Evolutionary conservation across 1,284 basidiomycete species (phyloP).

Genomic region (Earliella scabrosa): DNA sequence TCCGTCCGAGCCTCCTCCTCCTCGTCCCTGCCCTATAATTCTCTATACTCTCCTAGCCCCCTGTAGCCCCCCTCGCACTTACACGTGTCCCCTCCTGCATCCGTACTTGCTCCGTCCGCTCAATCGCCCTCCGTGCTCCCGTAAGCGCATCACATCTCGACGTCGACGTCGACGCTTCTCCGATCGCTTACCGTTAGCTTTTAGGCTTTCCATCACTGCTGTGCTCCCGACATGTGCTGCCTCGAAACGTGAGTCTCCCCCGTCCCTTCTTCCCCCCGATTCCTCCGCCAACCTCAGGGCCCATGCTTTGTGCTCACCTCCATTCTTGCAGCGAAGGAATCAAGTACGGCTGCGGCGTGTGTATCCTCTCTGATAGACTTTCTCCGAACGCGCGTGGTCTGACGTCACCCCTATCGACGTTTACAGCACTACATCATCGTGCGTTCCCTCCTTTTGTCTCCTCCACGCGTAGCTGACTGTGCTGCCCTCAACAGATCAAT

Average conservation of each 20-base stretch:
- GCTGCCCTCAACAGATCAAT: constrained; percentile 48
- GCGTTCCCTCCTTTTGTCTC: constrained; percentile 28
- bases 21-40: constrained; percentile 24
- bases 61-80: background rate
- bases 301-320: constrained; percentile 14
- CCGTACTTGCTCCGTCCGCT: constrained; percentile 7
- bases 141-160: constrained; percentile 21
- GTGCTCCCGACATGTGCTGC: constrained; percentile 60
- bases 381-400: constrained; percentile 19
- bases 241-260: constrained; percentile 64
- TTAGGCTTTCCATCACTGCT: constrained; percentile 25
- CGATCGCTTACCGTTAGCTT: constrained; percentile 25
- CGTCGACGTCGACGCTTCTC: constrained; percentile 13
- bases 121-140: constrained; percentile 10
- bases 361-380: constrained; percentile 25
- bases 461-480: background rate
- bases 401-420: constrained; percentile 26
- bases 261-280: constrained; percentile 19
- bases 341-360: constrained; percentile 74
- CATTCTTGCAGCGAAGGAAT: constrained; percentile 65
- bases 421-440: constrained; percentile 58
- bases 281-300: constrained; percentile 15
- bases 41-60: constrained; percentile 2
- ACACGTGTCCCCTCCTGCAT: background rate
- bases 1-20: constrained; percentile 22